Evolutionary conservation across 2,329 filamentous ascomycete genomes (phyloP).

Genomic region (Dactylellina haptotyla): DNA sequence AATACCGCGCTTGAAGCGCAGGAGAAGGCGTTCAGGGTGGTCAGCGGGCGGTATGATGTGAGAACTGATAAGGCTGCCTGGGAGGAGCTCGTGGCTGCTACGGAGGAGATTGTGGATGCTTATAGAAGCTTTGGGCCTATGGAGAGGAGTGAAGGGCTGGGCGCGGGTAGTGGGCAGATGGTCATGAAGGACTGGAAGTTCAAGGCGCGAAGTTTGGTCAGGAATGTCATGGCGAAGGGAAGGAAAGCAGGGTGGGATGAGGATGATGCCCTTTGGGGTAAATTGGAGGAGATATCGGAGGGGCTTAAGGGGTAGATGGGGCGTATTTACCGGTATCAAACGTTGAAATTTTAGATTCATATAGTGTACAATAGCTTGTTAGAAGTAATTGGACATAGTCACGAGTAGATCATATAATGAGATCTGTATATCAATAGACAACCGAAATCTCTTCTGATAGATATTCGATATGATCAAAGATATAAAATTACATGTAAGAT

Average conservation of each 20-base stretch:
- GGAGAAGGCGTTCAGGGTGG: constrained; percentile 88
- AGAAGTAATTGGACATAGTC: too few species aligned
- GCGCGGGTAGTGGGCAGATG: constrained; percentile 66
- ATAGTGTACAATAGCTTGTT: too few species aligned
- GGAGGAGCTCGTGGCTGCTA: constrained; percentile 78
- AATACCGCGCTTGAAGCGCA: constrained; percentile 79
- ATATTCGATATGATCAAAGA: too few species aligned
- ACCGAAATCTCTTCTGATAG: too few species aligned
- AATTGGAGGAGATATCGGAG: constrained; percentile 15
- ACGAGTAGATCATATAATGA: too few species aligned
- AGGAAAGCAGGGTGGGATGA: constrained; percentile 85
- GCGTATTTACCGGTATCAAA: neutral
- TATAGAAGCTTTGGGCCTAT: constrained; percentile 81
- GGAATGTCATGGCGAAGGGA: constrained; percentile 83
- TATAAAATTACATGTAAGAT: too few species aligned
- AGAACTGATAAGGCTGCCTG: constrained; percentile 73
- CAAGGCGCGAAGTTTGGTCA: constrained; percentile 84
- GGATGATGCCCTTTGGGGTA: constrained; percentile 58
- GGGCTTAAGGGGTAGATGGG: constrained; percentile 10
- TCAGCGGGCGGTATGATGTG: constrained; percentile 67
- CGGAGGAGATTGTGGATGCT: constrained; percentile 80
- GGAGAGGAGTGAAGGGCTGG: constrained; percentile 68
- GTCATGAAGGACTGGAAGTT: constrained; percentile 86
- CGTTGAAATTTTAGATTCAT: neutral
- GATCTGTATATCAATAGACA: too few species aligned